A percentile compares a stretch with the other conserved stretches of the same genome.
phyloP scores from a whole-genome alignment of 495 filamentous ascomycete species.

The Hamigera avellanea region DNA sequence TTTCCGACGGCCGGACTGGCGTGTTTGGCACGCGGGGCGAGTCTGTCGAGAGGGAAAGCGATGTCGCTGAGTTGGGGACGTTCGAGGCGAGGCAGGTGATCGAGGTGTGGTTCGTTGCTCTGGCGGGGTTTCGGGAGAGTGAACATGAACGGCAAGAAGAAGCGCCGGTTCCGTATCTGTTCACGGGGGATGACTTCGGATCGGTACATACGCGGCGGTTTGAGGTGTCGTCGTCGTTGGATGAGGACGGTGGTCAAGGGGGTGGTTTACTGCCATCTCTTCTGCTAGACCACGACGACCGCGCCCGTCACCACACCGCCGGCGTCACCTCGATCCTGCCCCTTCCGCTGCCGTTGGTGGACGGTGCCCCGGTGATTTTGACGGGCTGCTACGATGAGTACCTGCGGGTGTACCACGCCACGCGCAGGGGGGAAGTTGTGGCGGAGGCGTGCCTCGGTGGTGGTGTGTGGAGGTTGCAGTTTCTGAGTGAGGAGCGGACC shows the following conservation, averaged over 20 bases:
- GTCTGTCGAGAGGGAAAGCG: slow-evolving; percentile 5
- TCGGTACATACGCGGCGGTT: slow-evolving; percentile 23
- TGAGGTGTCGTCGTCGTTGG: slow-evolving; percentile 6
- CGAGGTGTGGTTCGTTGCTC: slow-evolving; percentile 36
- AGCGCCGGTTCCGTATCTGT: slow-evolving; percentile 17
- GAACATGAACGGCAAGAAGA: not conserved
- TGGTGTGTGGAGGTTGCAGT: slow-evolving; percentile 81
- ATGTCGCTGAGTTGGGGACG: slow-evolving; percentile 13
- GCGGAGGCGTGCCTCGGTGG: slow-evolving; percentile 63
- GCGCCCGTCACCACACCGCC: slow-evolving; percentile 49
- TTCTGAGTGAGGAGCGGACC: slow-evolving; percentile 28
- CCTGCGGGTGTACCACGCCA: slow-evolving; percentile 52
- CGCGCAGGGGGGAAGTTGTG: slow-evolving; percentile 26
- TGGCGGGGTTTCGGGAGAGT: slow-evolving; percentile 9
- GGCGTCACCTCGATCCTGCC: slow-evolving; percentile 86
- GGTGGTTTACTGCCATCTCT: slow-evolving; percentile 10
- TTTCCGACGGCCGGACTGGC: slow-evolving; percentile 50
- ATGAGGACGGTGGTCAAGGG: slow-evolving; percentile 7
- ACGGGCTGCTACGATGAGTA: slow-evolving; percentile 92
- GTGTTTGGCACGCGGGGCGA: slow-evolving; percentile 29
- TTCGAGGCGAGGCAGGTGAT: slow-evolving; percentile 27
- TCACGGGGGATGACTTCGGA: slow-evolving; percentile 27
- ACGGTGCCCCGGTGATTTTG: slow-evolving; percentile 44
- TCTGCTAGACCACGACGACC: slow-evolving; percentile 22
- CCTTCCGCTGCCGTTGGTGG: slow-evolving; percentile 26